These are phyloP conservation scores for Elsinoe batatas DNA, from an alignment of 2,329 filamentous ascomycete species.

Conservation along the genomic window DNA sequence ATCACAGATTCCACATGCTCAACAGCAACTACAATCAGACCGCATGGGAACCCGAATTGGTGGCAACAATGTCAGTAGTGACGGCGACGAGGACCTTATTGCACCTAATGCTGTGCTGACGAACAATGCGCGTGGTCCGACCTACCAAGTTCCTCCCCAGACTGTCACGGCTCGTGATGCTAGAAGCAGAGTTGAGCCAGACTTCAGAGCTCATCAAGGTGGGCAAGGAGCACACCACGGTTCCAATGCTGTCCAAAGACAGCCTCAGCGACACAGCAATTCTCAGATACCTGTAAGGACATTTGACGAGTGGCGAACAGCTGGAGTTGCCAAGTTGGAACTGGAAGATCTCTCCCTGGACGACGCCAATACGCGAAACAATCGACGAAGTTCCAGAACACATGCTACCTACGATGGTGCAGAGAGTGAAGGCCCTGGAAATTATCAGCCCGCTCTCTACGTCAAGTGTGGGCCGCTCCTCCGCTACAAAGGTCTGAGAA, in stretches of 20 bases:
- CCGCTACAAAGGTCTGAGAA: slow-evolving; percentile 75
- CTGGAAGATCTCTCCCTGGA: slow-evolving; percentile 36
- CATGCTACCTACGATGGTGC: slow-evolving; percentile 44
- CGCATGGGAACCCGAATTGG: slow-evolving; percentile 28
- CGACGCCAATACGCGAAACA: slow-evolving; percentile 18
- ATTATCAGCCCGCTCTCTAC: slow-evolving; percentile 74
- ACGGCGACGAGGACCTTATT: slow-evolving; percentile 29
- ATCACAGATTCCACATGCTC: slow-evolving; percentile 21
- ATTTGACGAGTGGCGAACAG: slow-evolving; percentile 33
- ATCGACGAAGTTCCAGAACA: slow-evolving; percentile 22
- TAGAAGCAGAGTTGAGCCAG: slow-evolving; percentile 29
- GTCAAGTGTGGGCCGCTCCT: slow-evolving; percentile 85
- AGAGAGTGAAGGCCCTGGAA: slow-evolving; percentile 55
- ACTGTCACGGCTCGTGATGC: slow-evolving; percentile 28
- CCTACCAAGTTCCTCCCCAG: slow-evolving; percentile 29
- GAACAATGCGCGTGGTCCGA: slow-evolving; percentile 19
- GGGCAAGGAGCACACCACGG: not conserved
- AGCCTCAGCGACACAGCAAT: not conserved
- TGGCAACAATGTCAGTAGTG: slow-evolving; percentile 24
- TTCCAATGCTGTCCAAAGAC: not conserved
- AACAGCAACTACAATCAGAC: slow-evolving; percentile 31
- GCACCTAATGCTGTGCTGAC: slow-evolving; percentile 23
- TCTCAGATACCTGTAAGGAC: not conserved
- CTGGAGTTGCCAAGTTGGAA: slow-evolving; percentile 30
- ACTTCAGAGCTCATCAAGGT: not conserved